Conservation (phyloP, 768 basidiomycete genomes). For the Kwoniella sp. region DNA sequence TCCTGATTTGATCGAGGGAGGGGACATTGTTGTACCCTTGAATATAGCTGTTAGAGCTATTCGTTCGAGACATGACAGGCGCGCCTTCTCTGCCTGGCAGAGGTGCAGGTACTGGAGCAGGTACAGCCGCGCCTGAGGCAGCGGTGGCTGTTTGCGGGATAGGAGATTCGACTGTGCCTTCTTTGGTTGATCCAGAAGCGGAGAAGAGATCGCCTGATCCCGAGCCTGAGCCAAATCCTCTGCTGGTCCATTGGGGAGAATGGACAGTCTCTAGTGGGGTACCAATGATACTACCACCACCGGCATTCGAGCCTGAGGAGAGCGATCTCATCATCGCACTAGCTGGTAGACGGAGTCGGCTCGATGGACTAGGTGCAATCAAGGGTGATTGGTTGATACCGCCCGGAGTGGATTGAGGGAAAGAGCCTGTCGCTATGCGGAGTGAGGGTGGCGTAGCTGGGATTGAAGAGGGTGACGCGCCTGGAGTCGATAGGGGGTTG, state of each 20-base stretch:
- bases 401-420: slow-evolving; percentile 6
- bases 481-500: slow-evolving; percentile 13
- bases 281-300: neutral
- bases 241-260: slow-evolving; percentile 11
- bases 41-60: slow-evolving; percentile 31
- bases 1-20: slow-evolving; percentile 40
- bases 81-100: slow-evolving; percentile 8
- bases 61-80: slow-evolving; percentile 14
- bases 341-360: slow-evolving; percentile 37
- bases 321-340: slow-evolving; percentile 42
- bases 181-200: neutral
- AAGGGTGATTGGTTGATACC: slow-evolving; percentile 11
- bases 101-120: neutral
- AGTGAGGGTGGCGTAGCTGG: slow-evolving; percentile 26
- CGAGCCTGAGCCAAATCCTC: slow-evolving; percentile 2
- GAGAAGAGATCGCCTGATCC: neutral
- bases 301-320: slow-evolving; percentile 19
- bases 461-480: slow-evolving; percentile 10
- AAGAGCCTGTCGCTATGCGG: slow-evolving; percentile 21
- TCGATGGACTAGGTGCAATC: slow-evolving; percentile 21
- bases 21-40: slow-evolving; percentile 47
- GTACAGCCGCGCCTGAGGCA: neutral
- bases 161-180: neutral
- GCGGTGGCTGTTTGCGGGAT: neutral
- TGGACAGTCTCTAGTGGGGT: slow-evolving; percentile 17